A percentile compares a stretch with the other conserved stretches of the same genome.
These are phyloP conservation scores for Fraxinus sp. DNA, from an alignment of 305 asterid species.

Conservation along the genomic window DNA sequence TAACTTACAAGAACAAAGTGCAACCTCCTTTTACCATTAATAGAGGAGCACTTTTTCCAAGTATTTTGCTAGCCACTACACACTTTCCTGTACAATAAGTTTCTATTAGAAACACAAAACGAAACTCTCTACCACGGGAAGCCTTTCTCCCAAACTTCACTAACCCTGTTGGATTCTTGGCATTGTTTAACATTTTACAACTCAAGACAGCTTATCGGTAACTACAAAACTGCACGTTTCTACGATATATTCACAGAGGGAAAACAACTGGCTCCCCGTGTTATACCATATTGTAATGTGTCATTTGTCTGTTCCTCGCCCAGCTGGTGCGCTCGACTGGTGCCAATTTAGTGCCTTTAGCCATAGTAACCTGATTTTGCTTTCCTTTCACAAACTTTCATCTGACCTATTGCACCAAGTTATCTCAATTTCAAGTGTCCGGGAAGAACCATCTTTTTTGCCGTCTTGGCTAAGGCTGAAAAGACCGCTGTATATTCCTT, in stretches of 20 bases:
- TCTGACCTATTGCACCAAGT: constrained; percentile 45
- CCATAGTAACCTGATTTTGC: not conserved
- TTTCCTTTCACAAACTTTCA: constrained; percentile 31
- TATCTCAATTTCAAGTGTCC: constrained; percentile 48
- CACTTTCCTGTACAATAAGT: constrained; percentile 35
- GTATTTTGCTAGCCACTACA: constrained; percentile 25
- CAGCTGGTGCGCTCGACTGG: constrained; percentile 10
- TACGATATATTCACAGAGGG: constrained; percentile 28
- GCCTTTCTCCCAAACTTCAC: constrained; percentile 18
- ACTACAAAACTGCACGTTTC: constrained; percentile 28
- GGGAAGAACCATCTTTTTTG: constrained; percentile 43
- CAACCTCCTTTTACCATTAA: constrained; percentile 26
- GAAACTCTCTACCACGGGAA: constrained; percentile 8
- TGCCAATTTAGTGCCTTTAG: constrained; percentile 16
- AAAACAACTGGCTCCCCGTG: constrained; percentile 9
- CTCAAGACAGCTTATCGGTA: not conserved
- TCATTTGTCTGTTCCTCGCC: not conserved
- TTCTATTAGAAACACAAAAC: constrained; percentile 14
- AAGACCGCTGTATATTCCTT: constrained; percentile 45
- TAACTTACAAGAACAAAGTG: too few species aligned
- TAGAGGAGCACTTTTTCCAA: constrained; percentile 27
- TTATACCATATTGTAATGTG: constrained; percentile 17
- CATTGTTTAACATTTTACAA: constrained; percentile 18
- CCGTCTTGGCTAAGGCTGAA: constrained; percentile 43
- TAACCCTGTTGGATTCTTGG: constrained; percentile 12